Evolutionary conservation across 2,329 filamentous ascomycete genomes (phyloP).

Genomic region (Madurella mycetomatis): DNA sequence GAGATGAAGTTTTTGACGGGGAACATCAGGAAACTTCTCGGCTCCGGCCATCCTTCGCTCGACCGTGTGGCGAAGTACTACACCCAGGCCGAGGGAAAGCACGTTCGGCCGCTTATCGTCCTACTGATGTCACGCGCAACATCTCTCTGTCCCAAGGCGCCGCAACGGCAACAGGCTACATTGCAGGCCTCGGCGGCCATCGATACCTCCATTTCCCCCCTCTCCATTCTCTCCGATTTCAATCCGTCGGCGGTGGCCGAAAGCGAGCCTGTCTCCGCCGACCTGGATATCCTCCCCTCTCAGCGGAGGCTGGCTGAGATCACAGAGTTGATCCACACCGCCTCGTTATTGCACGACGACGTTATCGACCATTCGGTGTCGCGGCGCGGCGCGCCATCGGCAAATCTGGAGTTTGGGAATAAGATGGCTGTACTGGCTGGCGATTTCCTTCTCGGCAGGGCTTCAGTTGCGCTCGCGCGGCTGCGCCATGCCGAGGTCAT

Average conservation of each 20-base stretch:
- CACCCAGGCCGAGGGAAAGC: conserved; percentile 92
- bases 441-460: conserved; percentile 90
- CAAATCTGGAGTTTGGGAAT: conserved; percentile 94
- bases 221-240: conserved; percentile 64
- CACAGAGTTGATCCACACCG: conserved; percentile 94
- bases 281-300: conserved; percentile 77
- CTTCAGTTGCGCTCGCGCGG: conserved; percentile 87
- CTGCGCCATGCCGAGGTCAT: conserved; percentile 90
- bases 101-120: conserved; percentile 89
- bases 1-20: conserved; percentile 95
- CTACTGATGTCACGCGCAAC: conserved; percentile 95
- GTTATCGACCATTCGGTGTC: conserved; percentile 92
- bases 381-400: conserved; percentile 77
- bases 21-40: conserved; percentile 88
- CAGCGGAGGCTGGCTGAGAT: conserved; percentile 93
- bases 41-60: conserved; percentile 88
- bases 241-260: conserved; percentile 64
- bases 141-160: conserved; percentile 63
- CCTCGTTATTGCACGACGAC: conserved; percentile 94
- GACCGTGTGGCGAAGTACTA: conserved; percentile 98
- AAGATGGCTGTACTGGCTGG: conserved; percentile 98
- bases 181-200: conserved; percentile 44
- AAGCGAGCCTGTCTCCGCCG: conserved; percentile 40
- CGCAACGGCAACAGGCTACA: conserved; percentile 37
- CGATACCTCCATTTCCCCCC: conserved; percentile 52